Evolutionary conservation across 805 yeast genomes (phyloP), one percentile per base, ranked within the genome.

Genomic region (Candida montana): DNA sequence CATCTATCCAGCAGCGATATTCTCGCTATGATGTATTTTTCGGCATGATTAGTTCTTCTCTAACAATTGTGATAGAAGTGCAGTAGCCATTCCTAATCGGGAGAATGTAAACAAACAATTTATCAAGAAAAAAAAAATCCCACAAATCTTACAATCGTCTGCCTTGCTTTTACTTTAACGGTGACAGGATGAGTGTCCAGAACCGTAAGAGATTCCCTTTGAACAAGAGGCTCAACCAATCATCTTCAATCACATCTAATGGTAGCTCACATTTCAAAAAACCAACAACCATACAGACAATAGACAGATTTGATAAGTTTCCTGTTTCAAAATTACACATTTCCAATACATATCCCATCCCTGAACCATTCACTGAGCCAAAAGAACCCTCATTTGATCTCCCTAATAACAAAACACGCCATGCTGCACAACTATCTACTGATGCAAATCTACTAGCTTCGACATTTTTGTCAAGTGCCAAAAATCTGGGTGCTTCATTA

Each of bases 271-370:
- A 27, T 21, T 32, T 10, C 31, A 28, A 35, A 5, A 28, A 38
- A 17, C 40, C 35, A 29, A 15, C 42, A 5, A 16, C 20, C 31
- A 19, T 23, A 26, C 30, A 21, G 4, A 28, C 20, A 9, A 42
- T 50, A 16, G 24, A 45, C 13, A 15, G 34, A 24, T 38, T 44
- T 33, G 6, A 27, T 3, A 45, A 52, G 21, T 53, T 36, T 36
- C 56, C 55, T 10, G 19, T 18, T 12, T 30, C 54, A 0, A 33
- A 38, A 9, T 40, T 44, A 3, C 43, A 40, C 17, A 49, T 48
- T 6, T 38, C 51, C 1, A 28, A 45, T 6, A 53, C 46, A 19
- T 51, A 50, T 32, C 51, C 50, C 5, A 17, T 38, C 4, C 58
- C 53, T 5, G 5, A 43, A 7, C 24, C 20, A 7, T 23, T 35